Evolutionary conservation across 768 basidiomycete species (phyloP), one percentile per base, ranked within the genome.

Genomic region (Myochromella boudieri): DNA sequence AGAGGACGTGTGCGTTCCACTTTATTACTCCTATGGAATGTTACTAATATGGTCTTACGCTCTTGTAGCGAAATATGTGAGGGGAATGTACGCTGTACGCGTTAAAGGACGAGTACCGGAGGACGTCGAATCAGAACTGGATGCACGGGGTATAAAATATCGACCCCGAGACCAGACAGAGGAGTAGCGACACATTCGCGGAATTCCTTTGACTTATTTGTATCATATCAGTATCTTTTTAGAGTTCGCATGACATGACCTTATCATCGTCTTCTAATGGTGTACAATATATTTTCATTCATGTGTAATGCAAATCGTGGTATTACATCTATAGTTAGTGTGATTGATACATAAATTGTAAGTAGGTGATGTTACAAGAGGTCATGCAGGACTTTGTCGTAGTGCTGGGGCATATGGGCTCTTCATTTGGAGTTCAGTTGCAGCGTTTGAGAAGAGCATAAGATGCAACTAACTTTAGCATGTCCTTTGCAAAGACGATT

Each of bases 51-150:
- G n/a, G n/a, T 9, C 3, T 27, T 25, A 14, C 10, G 21, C 40
- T 38, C 38, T 28, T 56, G 15, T 50, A 97, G 95, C 91, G 53
- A 94, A 94, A 68, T 91, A 92, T 58, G 85, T 83, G 10, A 78
- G 87, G 3, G 95, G 95, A 0, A 83, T 97, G 72, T 99, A 99
- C 63, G 95, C 95, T 11, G 91, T 88, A 14, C 84, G 92, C 8
- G 90, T 94, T 21, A 85, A 81, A 53, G 91, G 91, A 1, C 83
- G 87, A 12, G 76, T 94, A 46, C 91, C 90, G 0, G 89, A 91
- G 42, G 90, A 92, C 34, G 82, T 93, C 4, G 88, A 92, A 58
- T 80, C 80, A 17, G 90, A 91, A 56, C 75, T 95, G 21, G 84
- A 89, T 45, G 76, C 69, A 38, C 77, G 85, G 37, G 84, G 84